Conservation (phyloP, 306 rosid species). For the Sicyos baderoa region DNA sequence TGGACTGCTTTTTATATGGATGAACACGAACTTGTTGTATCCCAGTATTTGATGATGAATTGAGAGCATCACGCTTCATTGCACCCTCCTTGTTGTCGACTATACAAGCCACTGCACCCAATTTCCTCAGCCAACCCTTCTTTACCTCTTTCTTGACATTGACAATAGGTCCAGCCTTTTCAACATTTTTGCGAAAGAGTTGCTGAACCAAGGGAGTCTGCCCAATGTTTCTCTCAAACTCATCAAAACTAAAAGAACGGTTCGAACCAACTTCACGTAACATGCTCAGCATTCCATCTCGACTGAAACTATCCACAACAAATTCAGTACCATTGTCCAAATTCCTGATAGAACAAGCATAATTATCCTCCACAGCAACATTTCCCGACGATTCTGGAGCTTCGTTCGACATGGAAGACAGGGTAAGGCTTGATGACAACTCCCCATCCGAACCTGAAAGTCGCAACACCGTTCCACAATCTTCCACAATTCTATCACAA, state of each 20-base stretch:
- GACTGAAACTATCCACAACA: conserved; percentile 35
- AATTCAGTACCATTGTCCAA: conserved; percentile 49
- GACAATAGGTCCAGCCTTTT: conserved; percentile 26
- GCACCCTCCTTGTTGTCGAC: conserved; percentile 26
- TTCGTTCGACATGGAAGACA: conserved; percentile 32
- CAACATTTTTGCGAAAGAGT: conserved; percentile 40
- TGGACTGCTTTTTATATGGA: conserved; percentile 41
- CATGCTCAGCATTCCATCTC: conserved; percentile 33
- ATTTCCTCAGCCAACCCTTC: conserved; percentile 50
- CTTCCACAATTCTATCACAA: conserved; percentile 37
- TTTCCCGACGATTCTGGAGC: conserved; percentile 28
- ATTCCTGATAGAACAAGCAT: conserved; percentile 31
- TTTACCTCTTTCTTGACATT: conserved; percentile 35
- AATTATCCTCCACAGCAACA: conserved; percentile 23
- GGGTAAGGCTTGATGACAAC: conserved; percentile 28
- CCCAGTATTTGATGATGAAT: conserved; percentile 19
- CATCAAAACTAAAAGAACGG: conserved; percentile 36
- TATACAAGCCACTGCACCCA: conserved; percentile 47
- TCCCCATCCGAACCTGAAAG: conserved; percentile 30
- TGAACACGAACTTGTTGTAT: conserved; percentile 53
- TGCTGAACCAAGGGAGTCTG: conserved; percentile 40
- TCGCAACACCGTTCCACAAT: conserved; percentile 43
- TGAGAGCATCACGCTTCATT: not conserved
- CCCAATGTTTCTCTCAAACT: conserved; percentile 34
- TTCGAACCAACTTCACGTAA: conserved; percentile 38